phyloP scores from a whole-genome alignment of 1,139 yeast genomes.

The Geotrichum candidum region DNA sequence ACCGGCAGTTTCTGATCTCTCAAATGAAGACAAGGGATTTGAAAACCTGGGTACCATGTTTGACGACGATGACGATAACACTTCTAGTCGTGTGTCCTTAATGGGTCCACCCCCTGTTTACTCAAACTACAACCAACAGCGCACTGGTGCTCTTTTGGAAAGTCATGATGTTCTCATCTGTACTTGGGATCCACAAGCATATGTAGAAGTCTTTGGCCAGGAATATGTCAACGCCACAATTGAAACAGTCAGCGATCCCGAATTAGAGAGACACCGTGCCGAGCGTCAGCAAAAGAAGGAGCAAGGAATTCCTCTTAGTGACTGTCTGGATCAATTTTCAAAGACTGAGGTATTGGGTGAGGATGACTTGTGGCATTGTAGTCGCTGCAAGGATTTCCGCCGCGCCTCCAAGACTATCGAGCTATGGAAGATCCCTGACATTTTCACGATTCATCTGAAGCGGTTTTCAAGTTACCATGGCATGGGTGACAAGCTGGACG shows the following conservation, averaged over 20 bases:
- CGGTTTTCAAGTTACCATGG: constrained; percentile 82
- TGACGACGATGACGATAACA: neutral
- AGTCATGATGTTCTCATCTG: constrained; percentile 1
- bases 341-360: constrained; percentile 81
- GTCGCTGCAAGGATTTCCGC: constrained; percentile 78
- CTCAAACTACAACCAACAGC: neutral
- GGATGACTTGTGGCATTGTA: constrained; percentile 93
- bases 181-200: neutral
- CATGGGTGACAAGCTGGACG: constrained; percentile 84
- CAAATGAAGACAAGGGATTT: neutral
- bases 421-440: constrained; percentile 88
- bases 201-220: constrained; percentile 3
- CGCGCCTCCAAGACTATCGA: constrained; percentile 90
- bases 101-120: constrained; percentile 3
- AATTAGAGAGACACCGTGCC: constrained; percentile 46
- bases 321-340: constrained; percentile 71
- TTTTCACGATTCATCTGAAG: constrained; percentile 81
- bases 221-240: constrained; percentile 2
- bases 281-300: constrained; percentile 41
- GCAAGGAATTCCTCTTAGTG: constrained; percentile 54
- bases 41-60: constrained; percentile 5
- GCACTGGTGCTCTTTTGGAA: neutral
- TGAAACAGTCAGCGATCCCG: constrained; percentile 37
- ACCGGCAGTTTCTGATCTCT: neutral
- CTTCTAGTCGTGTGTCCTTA: neutral